Evolutionary conservation across 805 yeast genomes (phyloP).

Genomic region (Suhomyces emberorum): DNA sequence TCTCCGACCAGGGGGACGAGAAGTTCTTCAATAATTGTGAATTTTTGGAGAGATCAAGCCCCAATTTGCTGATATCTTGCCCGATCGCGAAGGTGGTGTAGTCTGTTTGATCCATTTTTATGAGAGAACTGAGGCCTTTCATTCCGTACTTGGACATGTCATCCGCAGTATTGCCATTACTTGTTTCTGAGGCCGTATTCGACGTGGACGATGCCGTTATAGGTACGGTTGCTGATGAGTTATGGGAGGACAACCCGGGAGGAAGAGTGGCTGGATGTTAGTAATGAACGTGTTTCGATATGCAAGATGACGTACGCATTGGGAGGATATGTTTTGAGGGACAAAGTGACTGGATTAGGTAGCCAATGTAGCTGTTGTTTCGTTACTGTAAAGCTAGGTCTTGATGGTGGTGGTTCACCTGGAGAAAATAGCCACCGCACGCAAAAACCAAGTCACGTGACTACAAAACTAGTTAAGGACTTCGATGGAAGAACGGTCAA

Average conservation of each 20-base stretch:
- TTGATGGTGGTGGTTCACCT: too few species aligned
- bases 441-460: too few species aligned
- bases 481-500: too few species aligned
- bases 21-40: constrained; percentile 59
- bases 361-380: too few species aligned
- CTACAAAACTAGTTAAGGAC: too few species aligned
- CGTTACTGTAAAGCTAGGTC: too few species aligned
- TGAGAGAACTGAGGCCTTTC: constrained; percentile 56
- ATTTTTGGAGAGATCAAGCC: constrained; percentile 52
- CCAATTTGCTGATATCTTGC: constrained; percentile 64
- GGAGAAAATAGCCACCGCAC: too few species aligned
- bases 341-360: too few species aligned
- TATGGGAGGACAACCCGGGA: constrained; percentile 20
- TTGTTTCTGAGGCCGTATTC: background rate
- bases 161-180: constrained; percentile 9
- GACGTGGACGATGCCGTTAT: background rate
- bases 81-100: constrained; percentile 69
- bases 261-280: constrained; percentile 22
- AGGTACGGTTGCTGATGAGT: constrained; percentile 1
- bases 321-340: too few species aligned
- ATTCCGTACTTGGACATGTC: constrained; percentile 68
- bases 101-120: constrained; percentile 61
- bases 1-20: constrained; percentile 94
- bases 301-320: constrained; percentile 4
- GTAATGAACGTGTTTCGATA: constrained; percentile 2